A percentile compares a stretch with the other conserved stretches of the same genome.
These are phyloP conservation scores for Agarophyton chilense DNA, from an alignment of 23 red algal genomes.

Conservation along the genomic window DNA sequence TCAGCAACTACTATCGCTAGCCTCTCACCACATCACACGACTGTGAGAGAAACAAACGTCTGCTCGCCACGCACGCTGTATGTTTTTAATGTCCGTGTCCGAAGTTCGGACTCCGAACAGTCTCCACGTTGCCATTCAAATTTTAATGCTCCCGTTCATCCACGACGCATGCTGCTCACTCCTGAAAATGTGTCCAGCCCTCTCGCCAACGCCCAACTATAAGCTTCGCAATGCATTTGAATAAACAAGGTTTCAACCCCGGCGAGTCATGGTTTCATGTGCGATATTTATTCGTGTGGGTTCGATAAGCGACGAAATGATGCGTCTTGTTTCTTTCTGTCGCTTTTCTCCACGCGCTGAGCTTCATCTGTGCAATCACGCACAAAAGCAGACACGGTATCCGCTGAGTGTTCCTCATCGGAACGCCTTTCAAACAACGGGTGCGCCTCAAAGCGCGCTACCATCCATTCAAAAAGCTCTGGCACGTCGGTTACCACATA, in stretches of 20 bases:
- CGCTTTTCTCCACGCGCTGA: conserved; percentile 75
- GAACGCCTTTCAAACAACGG: conserved; percentile 74
- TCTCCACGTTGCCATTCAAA: background rate
- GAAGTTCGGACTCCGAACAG: background rate
- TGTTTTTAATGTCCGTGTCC: background rate
- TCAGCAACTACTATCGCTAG: too few species aligned
- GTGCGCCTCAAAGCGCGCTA: conserved; percentile 56
- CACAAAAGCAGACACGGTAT: conserved; percentile 62
- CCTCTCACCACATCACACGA: background rate
- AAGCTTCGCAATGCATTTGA: too few species aligned
- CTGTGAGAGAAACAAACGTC: background rate
- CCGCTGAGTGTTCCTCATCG: conserved; percentile 39
- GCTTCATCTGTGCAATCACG: conserved; percentile 90
- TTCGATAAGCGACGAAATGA: conserved; percentile 55
- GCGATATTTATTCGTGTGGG: conserved; percentile 17
- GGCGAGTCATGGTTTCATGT: too few species aligned
- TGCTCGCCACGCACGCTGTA: background rate
- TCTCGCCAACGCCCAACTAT: too few species aligned
- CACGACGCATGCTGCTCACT: background rate
- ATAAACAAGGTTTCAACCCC: too few species aligned
- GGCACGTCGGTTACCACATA: conserved; percentile 96
- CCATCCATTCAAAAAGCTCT: conserved; percentile 95
- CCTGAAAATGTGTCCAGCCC: too few species aligned
- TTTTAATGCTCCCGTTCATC: background rate
- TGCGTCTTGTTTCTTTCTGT: conserved; percentile 73